Base-by-base conservation (phyloP, 2,329 filamentous ascomycete genomes). In the Neofusicoccum umdonicola region DNA sequence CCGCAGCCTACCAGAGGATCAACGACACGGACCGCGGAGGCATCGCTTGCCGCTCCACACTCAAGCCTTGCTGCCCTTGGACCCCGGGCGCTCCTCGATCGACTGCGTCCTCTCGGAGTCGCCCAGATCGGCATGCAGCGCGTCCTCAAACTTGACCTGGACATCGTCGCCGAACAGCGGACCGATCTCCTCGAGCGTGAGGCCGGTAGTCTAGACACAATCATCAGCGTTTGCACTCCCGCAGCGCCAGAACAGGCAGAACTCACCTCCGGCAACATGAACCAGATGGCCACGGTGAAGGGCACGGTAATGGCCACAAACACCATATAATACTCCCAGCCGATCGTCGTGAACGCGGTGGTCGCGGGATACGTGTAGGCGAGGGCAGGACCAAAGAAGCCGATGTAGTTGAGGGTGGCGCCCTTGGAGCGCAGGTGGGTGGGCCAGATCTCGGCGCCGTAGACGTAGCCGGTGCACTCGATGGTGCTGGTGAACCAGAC, bases 401-500 rank as follows among this genome's bases (percentile, higher is more conserved):
- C 69, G 13, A 67, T 66, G 56, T 68, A 69, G 62, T 56, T 67
- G 65, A 63, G 56, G 41, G 63, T 67, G 34, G 50, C 48, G 35
- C 69, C 67, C 62, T 72, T 65, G 62, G 68, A 71, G n/a, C 73
- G 54, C n/a, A 65, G 63, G 63, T 75, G 72, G 3, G 74, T 77
- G 6, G 74, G 75, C 70, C 72, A 77, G 34, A 77, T 76, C 62
- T 77, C 75, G 15, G 69, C 72, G 11, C 68, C 69, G 51, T 77
- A 77, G 15, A 74, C 72, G 47, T 75, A 76, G 6, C 68, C 61
- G 0, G 70, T 69, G 48, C 71, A 72, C 44, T 75, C 73, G 39
- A 73, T 66, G 15, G 70, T 72, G 3, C 65, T 67, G 3, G 69
- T 70, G 56, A 68, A 75, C 56, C 69, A 71, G 67, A 50, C 66